phyloP scores from a whole-genome alignment of 2,329 filamentous ascomycete genomes.

The Trichoderma semiorbis region DNA sequence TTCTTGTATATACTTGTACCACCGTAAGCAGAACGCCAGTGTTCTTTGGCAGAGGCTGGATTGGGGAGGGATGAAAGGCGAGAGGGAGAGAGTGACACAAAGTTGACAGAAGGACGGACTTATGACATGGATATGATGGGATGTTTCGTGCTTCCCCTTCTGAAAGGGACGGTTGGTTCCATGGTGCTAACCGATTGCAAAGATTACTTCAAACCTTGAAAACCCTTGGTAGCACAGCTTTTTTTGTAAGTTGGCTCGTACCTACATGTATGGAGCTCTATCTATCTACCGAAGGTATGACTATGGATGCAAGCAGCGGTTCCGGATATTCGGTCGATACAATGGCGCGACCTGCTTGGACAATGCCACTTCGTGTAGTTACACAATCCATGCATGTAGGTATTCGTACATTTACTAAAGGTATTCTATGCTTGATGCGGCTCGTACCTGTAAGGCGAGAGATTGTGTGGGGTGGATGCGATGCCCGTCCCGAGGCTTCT shows the following conservation, averaged over 20 bases:
- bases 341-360: not conserved
- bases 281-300: not conserved
- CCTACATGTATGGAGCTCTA: not conserved
- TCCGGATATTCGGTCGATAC: not conserved
- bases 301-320: not conserved
- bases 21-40: not conserved
- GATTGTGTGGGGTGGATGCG: not conserved
- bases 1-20: not conserved
- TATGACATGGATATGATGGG: not conserved
- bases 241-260: not conserved
- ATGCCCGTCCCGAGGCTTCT: not conserved
- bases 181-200: not conserved
- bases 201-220: not conserved
- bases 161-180: not conserved
- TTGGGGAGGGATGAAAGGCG: not conserved
- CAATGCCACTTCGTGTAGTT: not conserved
- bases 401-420: not conserved
- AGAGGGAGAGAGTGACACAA: not conserved
- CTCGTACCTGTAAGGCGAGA: not conserved
- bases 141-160: not conserved
- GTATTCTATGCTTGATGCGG: not conserved
- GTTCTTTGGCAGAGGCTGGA: not conserved
- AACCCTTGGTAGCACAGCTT: not conserved
- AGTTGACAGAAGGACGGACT: not conserved
- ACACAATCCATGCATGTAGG: not conserved